A percentile compares a stretch with the other conserved stretches of the same genome.
phyloP scores from a whole-genome alignment of 2,329 filamentous ascomycete species.

The Xylariomycetidae sp. region DNA sequence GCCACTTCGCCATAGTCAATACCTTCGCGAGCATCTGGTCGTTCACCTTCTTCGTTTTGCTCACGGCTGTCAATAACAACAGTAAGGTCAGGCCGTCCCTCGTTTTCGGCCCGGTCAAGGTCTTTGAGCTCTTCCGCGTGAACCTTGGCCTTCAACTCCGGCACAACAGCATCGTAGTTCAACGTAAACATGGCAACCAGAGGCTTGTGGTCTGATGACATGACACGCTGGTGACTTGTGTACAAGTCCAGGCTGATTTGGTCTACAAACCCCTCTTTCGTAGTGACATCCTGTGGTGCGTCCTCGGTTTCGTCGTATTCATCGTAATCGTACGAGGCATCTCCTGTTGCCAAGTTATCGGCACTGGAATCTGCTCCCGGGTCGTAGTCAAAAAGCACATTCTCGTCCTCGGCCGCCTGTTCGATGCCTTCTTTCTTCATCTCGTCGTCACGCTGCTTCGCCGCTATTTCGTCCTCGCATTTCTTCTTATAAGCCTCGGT shows the following conservation, averaged over 20 bases:
- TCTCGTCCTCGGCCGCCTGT: conserved; percentile 67
- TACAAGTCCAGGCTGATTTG: conserved; percentile 60
- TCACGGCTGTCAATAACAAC: conserved; percentile 66
- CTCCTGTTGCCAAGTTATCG: conserved; percentile 32
- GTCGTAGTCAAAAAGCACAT: conserved; percentile 85
- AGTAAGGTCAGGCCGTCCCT: conserved; percentile 75
- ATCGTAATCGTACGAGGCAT: conserved; percentile 52
- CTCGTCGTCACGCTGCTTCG: conserved; percentile 70
- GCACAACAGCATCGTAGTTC: conserved; percentile 79
- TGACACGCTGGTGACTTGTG: conserved; percentile 78
- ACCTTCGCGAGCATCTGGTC: conserved; percentile 46
- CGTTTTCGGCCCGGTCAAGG: conserved; percentile 86
- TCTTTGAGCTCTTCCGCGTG: conserved; percentile 84
- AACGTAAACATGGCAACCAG: conserved; percentile 76
- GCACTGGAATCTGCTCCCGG: conserved; percentile 62
- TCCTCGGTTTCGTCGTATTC: conserved; percentile 46
- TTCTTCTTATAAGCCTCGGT: conserved; percentile 59
- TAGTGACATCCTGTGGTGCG: conserved; percentile 42
- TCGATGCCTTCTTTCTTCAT: conserved; percentile 78
- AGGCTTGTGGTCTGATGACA: conserved; percentile 95
- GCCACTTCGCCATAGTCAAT: conserved; percentile 74
- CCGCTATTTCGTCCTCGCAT: conserved; percentile 54
- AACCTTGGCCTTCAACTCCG: conserved; percentile 74
- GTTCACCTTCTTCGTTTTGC: conserved; percentile 30
- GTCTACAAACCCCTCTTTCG: conserved; percentile 53